Evolutionary conservation across 1,139 yeast species (phyloP).

Genomic region (Diutina pseudorugosa): DNA sequence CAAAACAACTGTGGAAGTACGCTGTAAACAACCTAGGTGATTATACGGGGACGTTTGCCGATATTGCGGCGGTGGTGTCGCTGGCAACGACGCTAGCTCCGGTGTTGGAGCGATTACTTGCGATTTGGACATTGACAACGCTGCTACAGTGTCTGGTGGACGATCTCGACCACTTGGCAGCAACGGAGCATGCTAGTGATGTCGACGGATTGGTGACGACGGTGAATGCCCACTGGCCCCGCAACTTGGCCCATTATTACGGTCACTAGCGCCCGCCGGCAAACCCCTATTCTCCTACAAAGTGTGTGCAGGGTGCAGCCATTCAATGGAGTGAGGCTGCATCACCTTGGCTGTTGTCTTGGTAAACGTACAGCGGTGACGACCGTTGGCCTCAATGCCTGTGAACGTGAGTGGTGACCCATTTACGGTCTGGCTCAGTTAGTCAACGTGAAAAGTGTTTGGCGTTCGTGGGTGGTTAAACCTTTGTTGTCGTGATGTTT

Average conservation of each 20-base stretch:
- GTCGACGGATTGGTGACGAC: neutral
- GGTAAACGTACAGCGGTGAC: neutral
- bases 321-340: neutral
- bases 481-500: too few species aligned
- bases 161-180: neutral
- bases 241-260: neutral
- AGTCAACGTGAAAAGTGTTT: too few species aligned
- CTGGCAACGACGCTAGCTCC: neutral
- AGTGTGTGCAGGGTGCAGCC: neutral
- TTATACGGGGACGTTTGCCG: neutral
- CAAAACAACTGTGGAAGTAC: neutral
- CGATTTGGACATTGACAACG: neutral
- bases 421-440: too few species aligned
- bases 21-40: neutral
- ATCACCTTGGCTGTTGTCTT: neutral
- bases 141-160: neutral
- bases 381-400: too few species aligned
- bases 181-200: neutral
- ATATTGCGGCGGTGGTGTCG: neutral
- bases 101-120: neutral
- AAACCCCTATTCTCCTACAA: neutral
- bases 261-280: neutral
- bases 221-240: neutral
- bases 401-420: too few species aligned
- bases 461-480: too few species aligned